Evolutionary conservation across 1,284 basidiomycete genomes (phyloP).

Genomic region (Sporisorium scitamineum): DNA sequence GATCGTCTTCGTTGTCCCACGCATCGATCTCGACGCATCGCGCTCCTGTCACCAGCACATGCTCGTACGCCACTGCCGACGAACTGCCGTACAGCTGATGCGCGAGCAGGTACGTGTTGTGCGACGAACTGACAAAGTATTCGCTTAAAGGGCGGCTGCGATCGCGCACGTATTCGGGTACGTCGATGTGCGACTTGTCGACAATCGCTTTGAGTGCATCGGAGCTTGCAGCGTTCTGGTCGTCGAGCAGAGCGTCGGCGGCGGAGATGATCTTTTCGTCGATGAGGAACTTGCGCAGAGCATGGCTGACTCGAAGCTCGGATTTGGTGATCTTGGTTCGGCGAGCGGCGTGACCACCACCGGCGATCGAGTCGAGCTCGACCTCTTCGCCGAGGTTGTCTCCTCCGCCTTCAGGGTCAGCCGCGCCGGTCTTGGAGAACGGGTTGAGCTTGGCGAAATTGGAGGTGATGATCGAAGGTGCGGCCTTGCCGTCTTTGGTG

Average conservation of each 20-base stretch:
- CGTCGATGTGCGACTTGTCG: conserved; percentile 53
- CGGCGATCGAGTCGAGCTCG: conserved; percentile 55
- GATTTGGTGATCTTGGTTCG: conserved; percentile 52
- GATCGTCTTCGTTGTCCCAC: conserved; percentile 73
- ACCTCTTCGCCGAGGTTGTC: conserved; percentile 61
- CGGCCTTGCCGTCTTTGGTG: conserved; percentile 43
- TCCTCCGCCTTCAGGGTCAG: conserved; percentile 53
- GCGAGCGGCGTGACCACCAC: conserved; percentile 59
- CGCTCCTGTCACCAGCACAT: conserved; percentile 74
- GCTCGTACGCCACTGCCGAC: conserved; percentile 74
- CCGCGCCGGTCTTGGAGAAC: conserved; percentile 39
- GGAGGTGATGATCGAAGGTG: conserved; percentile 47
- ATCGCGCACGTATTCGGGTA: conserved; percentile 53
- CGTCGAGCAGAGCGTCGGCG: conserved; percentile 36
- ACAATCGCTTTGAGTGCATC: conserved; percentile 45
- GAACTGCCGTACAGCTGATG: conserved; percentile 75
- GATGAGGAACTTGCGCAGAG: conserved; percentile 49
- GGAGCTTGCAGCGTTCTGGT: conserved; percentile 14
- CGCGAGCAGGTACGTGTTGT: conserved; percentile 75
- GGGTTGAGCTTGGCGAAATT: conserved; percentile 59
- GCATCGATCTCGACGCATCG: conserved; percentile 80
- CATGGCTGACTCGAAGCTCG: conserved; percentile 56
- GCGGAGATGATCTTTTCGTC: conserved; percentile 39
- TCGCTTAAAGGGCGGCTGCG: conserved; percentile 52
- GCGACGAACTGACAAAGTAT: conserved; percentile 73